Conservation (phyloP, 2,329 filamentous ascomycete species). For the Penicillium crustosum region DNA sequence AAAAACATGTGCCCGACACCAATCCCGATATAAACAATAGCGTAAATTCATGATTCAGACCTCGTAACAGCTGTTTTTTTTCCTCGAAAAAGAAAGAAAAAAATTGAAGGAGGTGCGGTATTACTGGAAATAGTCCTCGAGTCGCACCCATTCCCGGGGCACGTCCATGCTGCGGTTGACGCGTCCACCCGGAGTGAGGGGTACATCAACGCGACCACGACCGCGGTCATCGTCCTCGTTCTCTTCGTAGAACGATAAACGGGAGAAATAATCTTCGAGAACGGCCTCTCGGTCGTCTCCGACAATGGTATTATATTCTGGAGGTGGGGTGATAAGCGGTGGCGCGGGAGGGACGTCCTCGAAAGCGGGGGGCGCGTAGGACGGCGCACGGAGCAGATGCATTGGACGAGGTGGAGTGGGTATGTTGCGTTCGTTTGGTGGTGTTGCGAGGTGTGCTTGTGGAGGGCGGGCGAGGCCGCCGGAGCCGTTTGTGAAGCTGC, state of each 20-base stretch:
- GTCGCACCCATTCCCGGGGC: constrained; percentile 54
- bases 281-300: constrained; percentile 66
- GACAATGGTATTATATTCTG: constrained; percentile 77
- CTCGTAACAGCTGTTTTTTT: constrained; percentile 10
- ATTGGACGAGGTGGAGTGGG: constrained; percentile 65
- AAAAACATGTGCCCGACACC: constrained; percentile 7
- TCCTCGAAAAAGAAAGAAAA: too few species aligned
- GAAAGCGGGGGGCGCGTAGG: constrained; percentile 84
- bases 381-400: constrained; percentile 77
- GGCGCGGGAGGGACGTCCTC: constrained; percentile 77
- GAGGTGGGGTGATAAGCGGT: constrained; percentile 74
- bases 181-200: constrained; percentile 62
- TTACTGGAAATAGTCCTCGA: constrained; percentile 30
- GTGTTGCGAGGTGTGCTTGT: constrained; percentile 51
- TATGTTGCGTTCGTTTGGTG: constrained; percentile 46
- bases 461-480: constrained; percentile 47
- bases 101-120: neutral
- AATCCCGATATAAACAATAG: constrained; percentile 11
- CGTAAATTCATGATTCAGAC: constrained; percentile 26
- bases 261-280: constrained; percentile 82
- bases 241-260: constrained; percentile 68
- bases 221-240: constrained; percentile 54
- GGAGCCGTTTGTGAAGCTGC: constrained; percentile 43
- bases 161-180: constrained; percentile 66
- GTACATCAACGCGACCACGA: constrained; percentile 53